Evolutionary conservation across 2,329 filamentous ascomycete species (phyloP).

Genomic region (Thielaviopsis ethacetica): DNA sequence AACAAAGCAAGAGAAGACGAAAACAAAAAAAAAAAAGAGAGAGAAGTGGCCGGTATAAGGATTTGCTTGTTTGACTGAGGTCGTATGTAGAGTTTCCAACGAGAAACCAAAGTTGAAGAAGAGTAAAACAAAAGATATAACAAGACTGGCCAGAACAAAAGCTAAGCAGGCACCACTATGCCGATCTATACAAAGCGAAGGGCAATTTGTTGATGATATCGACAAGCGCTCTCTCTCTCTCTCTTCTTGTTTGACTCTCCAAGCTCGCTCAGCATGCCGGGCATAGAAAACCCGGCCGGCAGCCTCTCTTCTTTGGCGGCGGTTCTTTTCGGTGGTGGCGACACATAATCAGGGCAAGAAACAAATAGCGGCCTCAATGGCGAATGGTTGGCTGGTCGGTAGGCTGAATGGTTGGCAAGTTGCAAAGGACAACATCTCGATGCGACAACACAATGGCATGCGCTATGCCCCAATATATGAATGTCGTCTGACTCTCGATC

Average conservation of each 20-base stretch:
- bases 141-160: not conserved
- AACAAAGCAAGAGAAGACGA: not conserved
- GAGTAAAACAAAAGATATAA: not conserved
- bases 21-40: not conserved
- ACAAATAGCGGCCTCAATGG: not conserved
- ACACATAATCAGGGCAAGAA: not conserved
- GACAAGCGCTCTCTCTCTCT: not conserved
- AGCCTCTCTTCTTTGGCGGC: not conserved
- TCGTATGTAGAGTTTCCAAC: not conserved
- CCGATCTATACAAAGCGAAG: not conserved
- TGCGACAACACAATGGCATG: slow-evolving; percentile 11
- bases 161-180: not conserved
- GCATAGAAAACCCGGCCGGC: not conserved
- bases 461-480: slow-evolving; percentile 11
- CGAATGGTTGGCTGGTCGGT: not conserved
- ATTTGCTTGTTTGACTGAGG: too few relatives aligned
- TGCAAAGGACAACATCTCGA: not conserved
- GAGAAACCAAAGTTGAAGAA: not conserved
- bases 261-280: not conserved
- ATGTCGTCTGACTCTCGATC: slow-evolving; percentile 11
- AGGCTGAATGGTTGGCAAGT: not conserved
- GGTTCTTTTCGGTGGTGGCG: not conserved
- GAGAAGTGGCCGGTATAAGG: too few relatives aligned
- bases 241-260: not conserved
- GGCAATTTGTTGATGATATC: not conserved